Evolutionary conservation across 1,139 yeast genomes (phyloP).

Genomic region (Candida tetrigidarum): DNA sequence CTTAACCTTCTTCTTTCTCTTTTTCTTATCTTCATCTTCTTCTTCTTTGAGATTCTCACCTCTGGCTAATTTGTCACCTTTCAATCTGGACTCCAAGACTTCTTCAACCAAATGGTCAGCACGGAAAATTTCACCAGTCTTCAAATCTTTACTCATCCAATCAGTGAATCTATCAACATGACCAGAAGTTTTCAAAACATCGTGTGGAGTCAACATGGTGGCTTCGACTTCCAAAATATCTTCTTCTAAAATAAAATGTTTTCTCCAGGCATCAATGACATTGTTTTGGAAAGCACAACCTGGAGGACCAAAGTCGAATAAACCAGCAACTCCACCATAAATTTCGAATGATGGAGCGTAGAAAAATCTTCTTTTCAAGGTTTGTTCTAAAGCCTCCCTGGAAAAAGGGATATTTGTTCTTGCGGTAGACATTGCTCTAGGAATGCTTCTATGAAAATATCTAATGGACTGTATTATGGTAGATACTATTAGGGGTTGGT

Average conservation of each 20-base stretch:
- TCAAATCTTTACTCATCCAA: constrained; percentile 98
- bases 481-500: neutral
- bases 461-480: constrained; percentile 9
- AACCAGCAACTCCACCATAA: constrained; percentile 98
- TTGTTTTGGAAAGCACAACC: constrained; percentile 99
- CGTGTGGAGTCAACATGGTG: constrained; percentile 97
- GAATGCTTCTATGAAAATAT: constrained; percentile 11
- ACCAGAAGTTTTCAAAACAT: constrained; percentile 97
- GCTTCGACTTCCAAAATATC: constrained; percentile 99
- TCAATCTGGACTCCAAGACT: constrained; percentile 91
- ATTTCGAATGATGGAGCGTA: constrained; percentile 97
- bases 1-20: constrained; percentile 97
- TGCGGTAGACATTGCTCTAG: constrained; percentile 30
- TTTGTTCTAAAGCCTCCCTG: constrained; percentile 88
- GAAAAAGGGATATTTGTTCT: constrained; percentile 53
- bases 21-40: constrained; percentile 75
- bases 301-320: constrained; percentile 99
- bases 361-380: constrained; percentile 93
- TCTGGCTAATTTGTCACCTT: constrained; percentile 96
- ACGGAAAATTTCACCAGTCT: constrained; percentile 97
- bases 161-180: constrained; percentile 99
- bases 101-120: constrained; percentile 99
- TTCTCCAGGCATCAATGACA: constrained; percentile 94
- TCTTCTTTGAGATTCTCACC: constrained; percentile 63
- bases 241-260: constrained; percentile 96